A percentile compares a stretch with the other conserved stretches of the same genome.
phyloP scores from a whole-genome alignment of 805 yeast species.

The Candida hungchunana region DNA sequence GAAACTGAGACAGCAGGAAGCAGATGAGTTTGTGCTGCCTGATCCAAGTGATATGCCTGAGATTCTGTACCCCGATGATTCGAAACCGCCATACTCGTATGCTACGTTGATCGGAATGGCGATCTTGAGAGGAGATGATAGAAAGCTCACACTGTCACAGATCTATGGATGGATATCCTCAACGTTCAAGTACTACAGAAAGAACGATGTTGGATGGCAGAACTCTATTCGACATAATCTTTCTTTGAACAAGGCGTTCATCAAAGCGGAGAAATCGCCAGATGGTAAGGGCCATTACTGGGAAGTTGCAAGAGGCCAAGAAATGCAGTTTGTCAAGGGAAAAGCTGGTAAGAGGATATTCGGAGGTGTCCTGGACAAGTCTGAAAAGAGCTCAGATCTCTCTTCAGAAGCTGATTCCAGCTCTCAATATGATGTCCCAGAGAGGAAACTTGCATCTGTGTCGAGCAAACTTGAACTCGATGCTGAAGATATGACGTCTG shows the following conservation, averaged over 20 bases:
- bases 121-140: slow-evolving; percentile 69
- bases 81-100: slow-evolving; percentile 90
- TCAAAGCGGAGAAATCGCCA: slow-evolving; percentile 85
- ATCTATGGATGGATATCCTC: slow-evolving; percentile 90
- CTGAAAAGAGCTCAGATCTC: slow-evolving; percentile 1
- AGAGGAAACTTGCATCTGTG: too few relatives aligned
- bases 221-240: slow-evolving; percentile 93
- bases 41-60: slow-evolving; percentile 25
- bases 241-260: slow-evolving; percentile 88
- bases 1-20: slow-evolving; percentile 6
- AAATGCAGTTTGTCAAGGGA: slow-evolving; percentile 70
- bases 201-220: slow-evolving; percentile 94
- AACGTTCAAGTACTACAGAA: slow-evolving; percentile 77
- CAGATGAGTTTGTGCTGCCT: slow-evolving; percentile 17
- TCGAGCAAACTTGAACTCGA: slow-evolving; percentile 5
- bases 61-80: slow-evolving; percentile 18
- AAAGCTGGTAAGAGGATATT: slow-evolving; percentile 40
- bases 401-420: slow-evolving; percentile 2
- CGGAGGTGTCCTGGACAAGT: too few relatives aligned
- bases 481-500: slow-evolving; percentile 14
- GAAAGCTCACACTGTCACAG: slow-evolving; percentile 73
- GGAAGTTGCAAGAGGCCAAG: slow-evolving; percentile 83
- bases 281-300: slow-evolving; percentile 88
- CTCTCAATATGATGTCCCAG: too few relatives aligned
- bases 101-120: slow-evolving; percentile 95